These are phyloP conservation scores for Globisporangium rhizosaccharum DNA, from an alignment of 352 stramenopile genomes.

Conservation along the genomic window DNA sequence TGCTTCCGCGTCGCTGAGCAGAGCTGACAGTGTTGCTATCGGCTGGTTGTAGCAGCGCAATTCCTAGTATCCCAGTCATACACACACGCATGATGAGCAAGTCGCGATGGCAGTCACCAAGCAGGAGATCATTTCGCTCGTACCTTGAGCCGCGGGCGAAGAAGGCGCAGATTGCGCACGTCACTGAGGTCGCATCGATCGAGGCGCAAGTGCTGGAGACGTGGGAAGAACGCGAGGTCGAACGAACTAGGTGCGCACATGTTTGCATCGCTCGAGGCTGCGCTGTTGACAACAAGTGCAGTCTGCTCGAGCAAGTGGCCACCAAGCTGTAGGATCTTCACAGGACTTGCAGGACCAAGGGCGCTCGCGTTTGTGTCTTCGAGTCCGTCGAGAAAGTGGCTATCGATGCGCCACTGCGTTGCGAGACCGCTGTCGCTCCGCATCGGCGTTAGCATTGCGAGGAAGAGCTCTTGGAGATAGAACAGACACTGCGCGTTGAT, in stretches of 20 bases:
- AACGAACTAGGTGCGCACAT: constrained; percentile 7
- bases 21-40: constrained; percentile 1
- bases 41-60: constrained; percentile 12
- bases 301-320: constrained; percentile 16
- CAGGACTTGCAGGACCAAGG: constrained; percentile 11
- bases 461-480: constrained; percentile 18
- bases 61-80: constrained; percentile 4
- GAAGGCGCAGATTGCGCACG: constrained; percentile 5
- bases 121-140: too few species aligned
- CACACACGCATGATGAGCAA: background rate
- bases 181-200: constrained; percentile 4
- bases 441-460: constrained; percentile 13
- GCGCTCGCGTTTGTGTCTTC: constrained; percentile 3
- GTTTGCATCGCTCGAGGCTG: constrained; percentile 1
- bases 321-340: constrained; percentile 13
- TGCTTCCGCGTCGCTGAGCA: background rate
- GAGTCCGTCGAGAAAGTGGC: constrained; percentile 6
- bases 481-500: constrained; percentile 17
- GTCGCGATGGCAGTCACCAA: background rate
- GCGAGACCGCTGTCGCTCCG: constrained; percentile 11
- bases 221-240: constrained; percentile 19
- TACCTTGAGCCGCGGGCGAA: constrained; percentile 14
- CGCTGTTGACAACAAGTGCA: constrained; percentile 7
- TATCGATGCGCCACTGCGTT: constrained; percentile 16
- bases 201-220: constrained; percentile 13